Base-by-base conservation (phyloP, 2,329 filamentous ascomycete species). In the Phaeoacremonium minimum region DNA sequence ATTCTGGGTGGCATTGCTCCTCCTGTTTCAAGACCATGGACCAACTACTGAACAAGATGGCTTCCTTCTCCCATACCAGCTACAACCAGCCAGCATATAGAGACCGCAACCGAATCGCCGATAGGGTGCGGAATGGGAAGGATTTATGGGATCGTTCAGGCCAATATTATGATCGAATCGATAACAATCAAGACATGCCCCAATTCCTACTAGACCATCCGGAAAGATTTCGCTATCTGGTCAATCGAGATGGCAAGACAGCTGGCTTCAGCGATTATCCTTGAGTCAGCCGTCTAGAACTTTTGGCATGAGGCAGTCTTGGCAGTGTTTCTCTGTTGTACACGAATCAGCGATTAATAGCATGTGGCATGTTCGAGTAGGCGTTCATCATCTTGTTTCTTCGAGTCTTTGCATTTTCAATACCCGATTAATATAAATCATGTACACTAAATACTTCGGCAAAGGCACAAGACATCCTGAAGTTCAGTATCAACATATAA, bases 1-100 rank as follows among this genome's bases (percentile, higher is more conserved):
- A 75, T 46, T 71, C 74, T 1, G 69, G 60, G 0, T 83, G 78
- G 78, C 77, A 82, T 53, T 83, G 77, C 61, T 77, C 72, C 34
- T 73, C 64, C 37, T 82, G 78, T 57, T 80, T 80, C 50, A 57
- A 64, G 14, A 80, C 73, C 1, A 55, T 82, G 13, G 62, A 61
- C 4, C 69, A 78, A 50, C 61, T 80, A 46, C 56, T 73, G 31
- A 67, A 64, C 44, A 80, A 80, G 54, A 67, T 80, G 60, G 58
- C 63, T 8, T 70, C 67, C 38, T 79, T 78, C 52, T 76, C 72
- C 14, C 76, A 80, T 48, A 55, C 54, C 7, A 67, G 61, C 53
- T 68, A 71, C 60, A 78, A 80, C 44, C 61, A 60, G 14, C 60
- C 66, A 8, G 49, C 59, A 39, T 78, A 67, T 43, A 63, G 66